Evolutionary conservation across 108 stramenopile species (phyloP).

Genomic region (Pseudonitzschia multistriata): DNA sequence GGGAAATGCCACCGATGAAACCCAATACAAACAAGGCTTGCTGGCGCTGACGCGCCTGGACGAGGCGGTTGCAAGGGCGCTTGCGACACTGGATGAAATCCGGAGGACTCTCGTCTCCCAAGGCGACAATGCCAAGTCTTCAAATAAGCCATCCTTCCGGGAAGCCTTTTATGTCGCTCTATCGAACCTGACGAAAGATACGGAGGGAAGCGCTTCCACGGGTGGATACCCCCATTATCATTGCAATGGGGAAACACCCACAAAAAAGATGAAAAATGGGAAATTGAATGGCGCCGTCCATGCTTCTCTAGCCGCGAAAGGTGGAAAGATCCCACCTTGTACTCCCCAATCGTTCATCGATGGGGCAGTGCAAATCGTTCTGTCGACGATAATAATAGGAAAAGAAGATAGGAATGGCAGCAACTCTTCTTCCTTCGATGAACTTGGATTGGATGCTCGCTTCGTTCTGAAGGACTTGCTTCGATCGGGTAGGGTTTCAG

Average conservation of each 20-base stretch:
- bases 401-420: slow-evolving; percentile 3
- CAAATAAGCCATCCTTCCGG: slow-evolving; percentile 9
- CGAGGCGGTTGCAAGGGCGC: slow-evolving; percentile 2
- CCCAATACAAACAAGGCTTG: background rate
- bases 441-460: slow-evolving; percentile 33
- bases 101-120: slow-evolving; percentile 2
- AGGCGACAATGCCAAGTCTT: background rate
- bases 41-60: slow-evolving; percentile 5
- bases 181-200: slow-evolving; percentile 16
- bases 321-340: slow-evolving; percentile 8
- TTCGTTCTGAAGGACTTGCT: slow-evolving; percentile 31
- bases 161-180: slow-evolving; percentile 29
- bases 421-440: background rate
- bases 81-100: slow-evolving; percentile 14
- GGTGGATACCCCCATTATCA: slow-evolving; percentile 16
- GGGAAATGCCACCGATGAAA: background rate
- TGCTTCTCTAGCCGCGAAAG: background rate
- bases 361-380: slow-evolving; percentile 27
- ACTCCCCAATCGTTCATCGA: slow-evolving; percentile 43
- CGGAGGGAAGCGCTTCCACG: background rate
- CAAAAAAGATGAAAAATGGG: background rate
- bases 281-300: slow-evolving; percentile 21
- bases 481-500: slow-evolving; percentile 35
- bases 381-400: slow-evolving; percentile 17
- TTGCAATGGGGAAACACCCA: slow-evolving; percentile 8